Conservation (phyloP, 2,329 filamentous ascomycete genomes). For the Fusarium staphyleae region DNA sequence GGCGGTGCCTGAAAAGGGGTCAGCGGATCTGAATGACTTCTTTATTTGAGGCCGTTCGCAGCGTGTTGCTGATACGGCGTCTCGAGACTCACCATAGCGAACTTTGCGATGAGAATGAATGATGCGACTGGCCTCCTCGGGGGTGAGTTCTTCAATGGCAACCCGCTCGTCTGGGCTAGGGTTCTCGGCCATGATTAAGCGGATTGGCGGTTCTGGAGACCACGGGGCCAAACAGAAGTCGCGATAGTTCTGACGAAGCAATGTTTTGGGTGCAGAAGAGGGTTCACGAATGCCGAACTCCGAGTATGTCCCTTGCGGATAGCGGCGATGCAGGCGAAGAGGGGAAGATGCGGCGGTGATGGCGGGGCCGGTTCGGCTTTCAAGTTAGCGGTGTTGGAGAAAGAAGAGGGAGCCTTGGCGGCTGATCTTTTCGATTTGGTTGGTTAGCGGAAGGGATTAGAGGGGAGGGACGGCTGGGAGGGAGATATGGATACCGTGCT, state of each 20-base stretch:
- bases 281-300: constrained; percentile 48
- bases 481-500: constrained; percentile 7
- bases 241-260: constrained; percentile 29
- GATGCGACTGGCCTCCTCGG: constrained; percentile 71
- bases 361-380: constrained; percentile 40
- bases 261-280: constrained; percentile 40
- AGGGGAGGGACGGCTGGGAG: constrained; percentile 17
- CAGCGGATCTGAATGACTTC: constrained; percentile 16
- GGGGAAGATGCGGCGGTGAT: constrained; percentile 35
- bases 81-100: constrained; percentile 63
- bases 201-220: constrained; percentile 29
- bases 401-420: constrained; percentile 15
- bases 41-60: constrained; percentile 28
- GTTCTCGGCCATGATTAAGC: constrained; percentile 54
- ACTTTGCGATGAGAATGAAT: constrained; percentile 75
- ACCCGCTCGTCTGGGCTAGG: constrained; percentile 54
- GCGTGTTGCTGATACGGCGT: neutral
- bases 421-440: constrained; percentile 24
- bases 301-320: constrained; percentile 42
- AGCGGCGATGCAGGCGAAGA: constrained; percentile 32
- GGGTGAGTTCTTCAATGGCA: constrained; percentile 64
- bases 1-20: constrained; percentile 58
- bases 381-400: constrained; percentile 12
- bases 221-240: constrained; percentile 39
- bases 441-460: constrained; percentile 9